These are phyloP conservation scores for Kwoniella shivajii DNA, from an alignment of 1,284 basidiomycete genomes.

Conservation along the genomic window DNA sequence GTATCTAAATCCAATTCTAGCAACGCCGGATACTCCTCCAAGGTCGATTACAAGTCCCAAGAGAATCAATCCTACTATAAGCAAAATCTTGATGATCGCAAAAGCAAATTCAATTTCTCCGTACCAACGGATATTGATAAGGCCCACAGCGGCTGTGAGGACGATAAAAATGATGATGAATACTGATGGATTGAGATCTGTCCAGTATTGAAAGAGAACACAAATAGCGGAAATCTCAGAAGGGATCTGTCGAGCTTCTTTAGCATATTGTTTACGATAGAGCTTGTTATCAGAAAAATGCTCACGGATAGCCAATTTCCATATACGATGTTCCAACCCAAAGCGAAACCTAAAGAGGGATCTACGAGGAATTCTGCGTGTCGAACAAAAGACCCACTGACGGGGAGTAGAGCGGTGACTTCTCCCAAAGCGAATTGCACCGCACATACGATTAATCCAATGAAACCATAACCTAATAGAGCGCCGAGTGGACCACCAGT, in stretches of 20 bases:
- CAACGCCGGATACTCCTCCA: constrained; percentile 50
- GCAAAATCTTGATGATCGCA: constrained; percentile 74
- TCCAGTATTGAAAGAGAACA: constrained; percentile 32
- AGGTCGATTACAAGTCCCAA: constrained; percentile 65
- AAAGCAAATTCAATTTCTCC: constrained; percentile 54
- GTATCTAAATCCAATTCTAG: constrained; percentile 53
- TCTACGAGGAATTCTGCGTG: constrained; percentile 33
- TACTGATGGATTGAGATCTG: constrained; percentile 17
- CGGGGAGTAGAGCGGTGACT: constrained; percentile 27
- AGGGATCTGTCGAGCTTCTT: constrained; percentile 20
- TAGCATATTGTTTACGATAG: too few species aligned
- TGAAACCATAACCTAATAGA: constrained; percentile 3
- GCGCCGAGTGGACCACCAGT: constrained; percentile 54
- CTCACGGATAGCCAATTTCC: constrained; percentile 31
- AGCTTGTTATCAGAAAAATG: neutral
- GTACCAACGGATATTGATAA: constrained; percentile 67
- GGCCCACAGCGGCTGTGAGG: constrained; percentile 72
- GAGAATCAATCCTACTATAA: constrained; percentile 59
- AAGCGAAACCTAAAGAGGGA: constrained; percentile 34
- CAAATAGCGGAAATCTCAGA: constrained; percentile 30
- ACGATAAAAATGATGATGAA: constrained; percentile 62
- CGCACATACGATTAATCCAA: constrained; percentile 26
- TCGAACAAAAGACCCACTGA: constrained; percentile 33
- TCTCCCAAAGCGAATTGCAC: constrained; percentile 35
- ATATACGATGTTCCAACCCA: constrained; percentile 41